phyloP scores from a whole-genome alignment of 1,284 basidiomycete species.

The Ceratobasidium papillatum region DNA sequence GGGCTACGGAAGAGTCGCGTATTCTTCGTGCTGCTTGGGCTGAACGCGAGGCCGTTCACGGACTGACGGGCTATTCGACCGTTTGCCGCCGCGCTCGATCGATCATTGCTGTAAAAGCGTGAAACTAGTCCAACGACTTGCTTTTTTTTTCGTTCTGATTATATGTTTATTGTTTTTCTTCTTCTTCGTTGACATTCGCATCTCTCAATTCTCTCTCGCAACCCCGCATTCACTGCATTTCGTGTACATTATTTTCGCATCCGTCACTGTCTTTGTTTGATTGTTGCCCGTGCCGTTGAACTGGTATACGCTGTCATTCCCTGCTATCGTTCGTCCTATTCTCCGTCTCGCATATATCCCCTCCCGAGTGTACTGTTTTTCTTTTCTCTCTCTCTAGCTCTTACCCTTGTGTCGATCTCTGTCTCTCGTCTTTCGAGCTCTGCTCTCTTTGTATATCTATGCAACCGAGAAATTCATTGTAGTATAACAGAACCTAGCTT shows the following conservation, averaged over 20 bases:
- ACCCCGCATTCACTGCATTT: slow-evolving; percentile 5
- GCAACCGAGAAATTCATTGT: slow-evolving; percentile 18
- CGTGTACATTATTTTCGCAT: slow-evolving; percentile 30
- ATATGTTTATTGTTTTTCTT: slow-evolving; percentile 1
- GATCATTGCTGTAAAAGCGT: slow-evolving; percentile 21
- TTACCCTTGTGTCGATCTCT: slow-evolving; percentile 23
- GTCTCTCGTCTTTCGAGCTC: background rate
- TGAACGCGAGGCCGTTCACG: slow-evolving; percentile 23
- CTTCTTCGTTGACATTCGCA: background rate
- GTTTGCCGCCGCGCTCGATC: slow-evolving; percentile 18
- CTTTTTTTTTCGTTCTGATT: slow-evolving; percentile 1
- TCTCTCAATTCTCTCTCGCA: background rate
- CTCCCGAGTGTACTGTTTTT: slow-evolving; percentile 3
- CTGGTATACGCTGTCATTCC: background rate
- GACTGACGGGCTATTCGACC: slow-evolving; percentile 33
- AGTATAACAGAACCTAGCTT: slow-evolving; percentile 15
- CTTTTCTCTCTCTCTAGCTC: background rate
- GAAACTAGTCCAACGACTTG: background rate
- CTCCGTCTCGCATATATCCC: slow-evolving; percentile 3
- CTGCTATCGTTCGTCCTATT: background rate
- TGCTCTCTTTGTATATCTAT: slow-evolving; percentile 16
- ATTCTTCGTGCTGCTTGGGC: slow-evolving; percentile 26
- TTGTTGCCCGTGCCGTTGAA: background rate
- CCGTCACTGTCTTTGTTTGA: background rate
- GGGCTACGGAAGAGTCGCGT: slow-evolving; percentile 25